A percentile compares a stretch with the other conserved stretches of the same genome.
phyloP scores from a whole-genome alignment of 2,329 filamentous ascomycete species.

The Penicillium fuscoglaucum region DNA sequence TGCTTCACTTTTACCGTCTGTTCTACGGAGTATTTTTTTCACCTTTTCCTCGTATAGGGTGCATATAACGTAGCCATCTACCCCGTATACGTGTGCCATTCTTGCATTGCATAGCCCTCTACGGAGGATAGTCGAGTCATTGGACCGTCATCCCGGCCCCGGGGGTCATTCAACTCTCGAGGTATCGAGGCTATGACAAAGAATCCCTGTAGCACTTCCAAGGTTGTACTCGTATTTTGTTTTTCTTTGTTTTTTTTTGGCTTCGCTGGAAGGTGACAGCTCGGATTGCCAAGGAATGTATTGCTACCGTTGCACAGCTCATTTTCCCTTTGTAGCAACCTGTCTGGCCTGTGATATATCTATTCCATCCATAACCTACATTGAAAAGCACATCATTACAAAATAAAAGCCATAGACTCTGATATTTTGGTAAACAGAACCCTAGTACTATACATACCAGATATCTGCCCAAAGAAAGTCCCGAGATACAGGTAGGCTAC shows the following conservation, averaged over 20 bases:
- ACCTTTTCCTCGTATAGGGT: neutral
- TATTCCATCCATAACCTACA: too few relatives aligned
- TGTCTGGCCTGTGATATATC: neutral
- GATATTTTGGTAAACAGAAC: neutral
- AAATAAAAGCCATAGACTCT: neutral
- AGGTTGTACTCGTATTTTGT: neutral
- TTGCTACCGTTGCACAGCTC: conserved; percentile 1
- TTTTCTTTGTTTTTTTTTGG: neutral
- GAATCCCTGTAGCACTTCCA: neutral
- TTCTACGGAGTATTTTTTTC: neutral
- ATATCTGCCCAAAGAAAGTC: neutral
- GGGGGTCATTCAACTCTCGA: neutral
- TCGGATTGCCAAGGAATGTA: neutral
- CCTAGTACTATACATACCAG: neutral
- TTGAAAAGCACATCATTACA: too few relatives aligned
- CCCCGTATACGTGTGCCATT: neutral
- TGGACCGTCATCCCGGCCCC: neutral
- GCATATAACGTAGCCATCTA: neutral
- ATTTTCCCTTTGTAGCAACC: neutral
- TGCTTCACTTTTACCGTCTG: neutral
- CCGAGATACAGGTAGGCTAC: neutral
- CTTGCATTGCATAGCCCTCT: neutral
- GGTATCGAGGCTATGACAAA: neutral
- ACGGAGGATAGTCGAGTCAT: neutral
- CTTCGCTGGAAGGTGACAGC: neutral